Evolutionary conservation across 345 rosid genomes (phyloP), one percentile per base, ranked within the genome.

Genomic region (Litchi chinensis): DNA sequence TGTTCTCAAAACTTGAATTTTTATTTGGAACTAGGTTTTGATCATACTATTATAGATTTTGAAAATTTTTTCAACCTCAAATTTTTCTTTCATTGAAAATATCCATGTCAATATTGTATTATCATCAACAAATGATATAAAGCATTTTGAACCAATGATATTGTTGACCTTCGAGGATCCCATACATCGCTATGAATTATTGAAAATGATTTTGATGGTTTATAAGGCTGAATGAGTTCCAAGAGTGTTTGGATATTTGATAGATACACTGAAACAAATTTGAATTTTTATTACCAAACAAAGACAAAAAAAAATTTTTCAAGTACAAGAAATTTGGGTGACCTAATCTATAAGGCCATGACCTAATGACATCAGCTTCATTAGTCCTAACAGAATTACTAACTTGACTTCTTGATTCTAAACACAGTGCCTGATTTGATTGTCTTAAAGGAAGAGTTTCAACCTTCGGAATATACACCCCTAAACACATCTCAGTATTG

Each of bases 41-140:
- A 76, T 40, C 72, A 76, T 54, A 0, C 18, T 26, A 13, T 76
- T 57, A 46, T 67, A 68, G 4, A 54, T 1, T 37, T 48, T 22
- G 13, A 76, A 67, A 50, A 50, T 50, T 10, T 48, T 10, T 11
- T 5, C 10, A 5, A 50, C 6, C 15, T 48, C 50, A 46, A 52
- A 46, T 40, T 76, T 76, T 10, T 66, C 52, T 2, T 52, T 50
- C 0, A 76, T 24, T 0, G 67, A 13, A 76, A 13, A 76, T 4
- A 67, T 28, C 79, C 65, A 76, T 37, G 63, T 39, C 5, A 67
- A 3, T 26, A 74, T 3, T 6, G 65, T 48, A 10, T 76, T 52
- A 16, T 76, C 73, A 26, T 26, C 28, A 26, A 26, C 28, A 26
- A 26, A 26, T 26, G 18, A 50, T 11, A 50, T 2, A 5, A 50